Conservation (phyloP, 139 green algal species). For the Auxenochlorella protothecoides region DNA sequence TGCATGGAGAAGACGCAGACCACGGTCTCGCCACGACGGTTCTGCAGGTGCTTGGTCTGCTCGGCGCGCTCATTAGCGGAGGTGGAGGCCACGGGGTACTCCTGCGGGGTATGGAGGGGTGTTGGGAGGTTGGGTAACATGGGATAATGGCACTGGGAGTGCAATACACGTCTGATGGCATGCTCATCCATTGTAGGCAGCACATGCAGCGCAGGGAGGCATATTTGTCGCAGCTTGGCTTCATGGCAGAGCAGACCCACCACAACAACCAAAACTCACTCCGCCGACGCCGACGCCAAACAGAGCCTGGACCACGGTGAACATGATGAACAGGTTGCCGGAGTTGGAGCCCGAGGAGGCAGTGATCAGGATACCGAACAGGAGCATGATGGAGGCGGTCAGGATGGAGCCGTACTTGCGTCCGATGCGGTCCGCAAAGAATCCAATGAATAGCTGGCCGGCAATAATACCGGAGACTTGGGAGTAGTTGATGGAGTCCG, state of each 20-base stretch:
- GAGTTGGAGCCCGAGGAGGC: slow-evolving; percentile 6
- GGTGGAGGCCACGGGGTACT: slow-evolving; percentile 63
- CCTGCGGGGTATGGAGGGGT: not conserved
- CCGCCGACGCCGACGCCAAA: slow-evolving; percentile 45
- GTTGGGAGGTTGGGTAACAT: too few relatives aligned
- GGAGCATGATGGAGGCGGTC: slow-evolving; percentile 47
- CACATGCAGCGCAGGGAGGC: too few relatives aligned
- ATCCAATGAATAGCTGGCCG: slow-evolving; percentile 38
- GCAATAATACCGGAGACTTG: slow-evolving; percentile 42
- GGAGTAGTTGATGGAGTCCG: not conserved
- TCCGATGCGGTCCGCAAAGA: slow-evolving; percentile 32
- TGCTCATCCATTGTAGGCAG: too few relatives aligned
- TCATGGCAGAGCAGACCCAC: too few relatives aligned
- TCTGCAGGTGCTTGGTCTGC: slow-evolving; percentile 27
- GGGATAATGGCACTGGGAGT: too few relatives aligned
- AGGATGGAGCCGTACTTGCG: slow-evolving; percentile 49
- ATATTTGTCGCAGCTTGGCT: too few relatives aligned
- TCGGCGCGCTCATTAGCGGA: slow-evolving; percentile 66
- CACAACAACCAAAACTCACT: slow-evolving; percentile 17
- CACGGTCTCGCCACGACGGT: slow-evolving; percentile 29
- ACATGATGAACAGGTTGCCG: slow-evolving; percentile 35
- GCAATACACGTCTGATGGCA: too few relatives aligned
- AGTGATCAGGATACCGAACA: slow-evolving; percentile 45
- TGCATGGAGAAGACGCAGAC: slow-evolving; percentile 18
- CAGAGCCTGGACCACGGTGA: slow-evolving; percentile 29